Evolutionary conservation across 1,284 basidiomycete genomes (phyloP), one percentile per base, ranked within the genome.

Genomic region (Pascua guehoae): DNA sequence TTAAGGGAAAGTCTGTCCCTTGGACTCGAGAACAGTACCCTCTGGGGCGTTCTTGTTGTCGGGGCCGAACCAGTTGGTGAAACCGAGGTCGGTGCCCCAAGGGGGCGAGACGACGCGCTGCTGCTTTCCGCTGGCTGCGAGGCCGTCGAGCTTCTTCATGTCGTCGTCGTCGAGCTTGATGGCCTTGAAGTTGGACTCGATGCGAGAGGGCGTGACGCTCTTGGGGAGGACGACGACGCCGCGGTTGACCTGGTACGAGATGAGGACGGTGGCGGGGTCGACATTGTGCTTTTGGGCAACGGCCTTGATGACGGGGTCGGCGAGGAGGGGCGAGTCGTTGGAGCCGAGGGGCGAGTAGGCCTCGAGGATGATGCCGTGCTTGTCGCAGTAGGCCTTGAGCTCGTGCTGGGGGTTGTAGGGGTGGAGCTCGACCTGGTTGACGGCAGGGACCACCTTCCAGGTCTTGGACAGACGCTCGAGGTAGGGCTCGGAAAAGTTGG

Each of bases 281-380:
- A 87, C 75, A 7, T 74, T 74, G 72, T 88, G 80, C 72, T 85
- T 85, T 60, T 80, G 68, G 5, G 87, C 88, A 55, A 91, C 82
- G 60, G 80, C 79, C n/a, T 78, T 61, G 14, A 89, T 83, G 15
- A 82, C 81, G 51, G 85, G 82, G 69, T 94, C 89, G 15, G 75
- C 74, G 54, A 89, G 76, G n/a, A 93, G 77, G 2, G 88, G 87
- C 4, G 78, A 77, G 65, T 73, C 71, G 8, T 85, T 84, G 16
- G 87, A 89, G 7, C 90, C 90, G 37, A 92, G 82, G 4, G 91
- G 91, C 10, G 87, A 90, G 76, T 91, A 93, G 0, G 89, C 89
- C 73, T 91, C 83, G 0, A 88, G 79, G 36, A 85, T 76, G 66
- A 94, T 92, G 40, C 80, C 81, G 71, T 89, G 85, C 40, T 80